Evolutionary conservation across 164 flowering plant species (phyloP).

Genomic region (Dillenia turbinata): DNA sequence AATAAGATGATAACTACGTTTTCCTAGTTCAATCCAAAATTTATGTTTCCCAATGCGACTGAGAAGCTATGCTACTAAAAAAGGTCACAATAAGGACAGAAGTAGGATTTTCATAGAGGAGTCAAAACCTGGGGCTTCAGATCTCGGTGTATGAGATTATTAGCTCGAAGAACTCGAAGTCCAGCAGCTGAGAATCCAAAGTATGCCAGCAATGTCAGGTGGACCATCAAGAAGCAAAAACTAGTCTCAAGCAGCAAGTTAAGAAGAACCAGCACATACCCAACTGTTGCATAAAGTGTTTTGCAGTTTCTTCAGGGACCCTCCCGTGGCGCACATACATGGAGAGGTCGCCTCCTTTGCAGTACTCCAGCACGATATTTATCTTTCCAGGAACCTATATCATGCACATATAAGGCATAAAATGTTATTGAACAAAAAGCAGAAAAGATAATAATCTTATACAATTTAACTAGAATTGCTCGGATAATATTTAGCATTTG

Average conservation of each 20-base stretch:
- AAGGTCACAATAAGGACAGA: too few relatives aligned
- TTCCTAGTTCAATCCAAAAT: too few relatives aligned
- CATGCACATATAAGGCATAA: neutral
- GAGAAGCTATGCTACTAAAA: too few relatives aligned
- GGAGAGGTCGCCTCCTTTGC: slow-evolving; percentile 96
- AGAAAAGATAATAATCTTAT: too few relatives aligned
- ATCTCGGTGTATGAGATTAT: slow-evolving; percentile 90
- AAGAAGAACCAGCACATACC: slow-evolving; percentile 32
- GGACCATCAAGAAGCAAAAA: too few relatives aligned
- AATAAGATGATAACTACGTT: too few relatives aligned
- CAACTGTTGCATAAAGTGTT: slow-evolving; percentile 90
- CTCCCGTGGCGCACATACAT: slow-evolving; percentile 71
- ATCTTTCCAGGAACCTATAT: slow-evolving; percentile 77
- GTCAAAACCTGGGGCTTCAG: slow-evolving; percentile 28
- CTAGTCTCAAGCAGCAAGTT: too few relatives aligned
- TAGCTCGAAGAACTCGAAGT: slow-evolving; percentile 69
- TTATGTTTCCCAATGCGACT: too few relatives aligned
- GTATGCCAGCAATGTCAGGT: too few relatives aligned
- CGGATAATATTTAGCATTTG: too few relatives aligned
- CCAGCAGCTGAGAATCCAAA: slow-evolving; percentile 6
- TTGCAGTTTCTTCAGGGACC: slow-evolving; percentile 81
- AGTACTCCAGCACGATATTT: slow-evolving; percentile 85
- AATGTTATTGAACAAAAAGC: neutral
- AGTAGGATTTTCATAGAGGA: neutral
- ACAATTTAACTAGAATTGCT: too few relatives aligned